These are phyloP conservation scores for Didymella arachidicola DNA, from an alignment of 2,329 filamentous ascomycete species.

Conservation along the genomic window DNA sequence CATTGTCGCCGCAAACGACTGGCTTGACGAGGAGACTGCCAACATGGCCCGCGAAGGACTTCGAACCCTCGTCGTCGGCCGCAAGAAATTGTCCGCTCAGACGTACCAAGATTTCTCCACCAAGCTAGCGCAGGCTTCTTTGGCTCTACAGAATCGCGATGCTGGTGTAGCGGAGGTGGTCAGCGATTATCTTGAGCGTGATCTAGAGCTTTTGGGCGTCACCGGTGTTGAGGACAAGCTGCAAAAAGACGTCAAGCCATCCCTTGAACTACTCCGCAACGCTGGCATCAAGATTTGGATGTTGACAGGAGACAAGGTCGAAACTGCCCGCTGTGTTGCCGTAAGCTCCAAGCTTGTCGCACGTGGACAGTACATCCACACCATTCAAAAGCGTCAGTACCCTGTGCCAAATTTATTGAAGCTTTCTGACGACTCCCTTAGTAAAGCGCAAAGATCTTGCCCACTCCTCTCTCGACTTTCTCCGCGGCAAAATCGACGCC, in stretches of 20 bases:
- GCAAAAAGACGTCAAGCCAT: constrained; percentile 94
- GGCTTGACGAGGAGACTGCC: constrained; percentile 98
- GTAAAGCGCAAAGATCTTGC: constrained; percentile 83
- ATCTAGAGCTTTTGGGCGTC: constrained; percentile 93
- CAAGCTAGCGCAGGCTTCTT: constrained; percentile 78
- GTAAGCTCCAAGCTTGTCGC: constrained; percentile 94
- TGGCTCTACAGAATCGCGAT: constrained; percentile 82
- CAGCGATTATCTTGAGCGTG: constrained; percentile 80
- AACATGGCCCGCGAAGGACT: constrained; percentile 99
- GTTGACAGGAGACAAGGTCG: constrained; percentile 98
- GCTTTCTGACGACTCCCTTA: constrained; percentile 23
- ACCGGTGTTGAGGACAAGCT: constrained; percentile 98
- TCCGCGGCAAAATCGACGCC: constrained; percentile 83
- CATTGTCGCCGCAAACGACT: constrained; percentile 95
- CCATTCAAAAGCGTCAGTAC: constrained; percentile 71
- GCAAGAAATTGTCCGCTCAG: constrained; percentile 79
- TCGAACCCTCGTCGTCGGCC: constrained; percentile 91
- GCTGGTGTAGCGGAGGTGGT: constrained; percentile 81
- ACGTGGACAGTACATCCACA: constrained; percentile 94
- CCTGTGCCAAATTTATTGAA: not conserved
- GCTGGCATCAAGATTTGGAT: constrained; percentile 99
- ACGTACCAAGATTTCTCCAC: constrained; percentile 83
- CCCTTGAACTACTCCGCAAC: constrained; percentile 91
- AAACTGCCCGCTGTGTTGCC: constrained; percentile 95
- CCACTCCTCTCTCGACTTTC: constrained; percentile 85